A percentile compares a stretch with the other conserved stretches of the same genome.
Evolutionary conservation across 805 yeast species (phyloP).

Genomic region (Candida ficus): DNA sequence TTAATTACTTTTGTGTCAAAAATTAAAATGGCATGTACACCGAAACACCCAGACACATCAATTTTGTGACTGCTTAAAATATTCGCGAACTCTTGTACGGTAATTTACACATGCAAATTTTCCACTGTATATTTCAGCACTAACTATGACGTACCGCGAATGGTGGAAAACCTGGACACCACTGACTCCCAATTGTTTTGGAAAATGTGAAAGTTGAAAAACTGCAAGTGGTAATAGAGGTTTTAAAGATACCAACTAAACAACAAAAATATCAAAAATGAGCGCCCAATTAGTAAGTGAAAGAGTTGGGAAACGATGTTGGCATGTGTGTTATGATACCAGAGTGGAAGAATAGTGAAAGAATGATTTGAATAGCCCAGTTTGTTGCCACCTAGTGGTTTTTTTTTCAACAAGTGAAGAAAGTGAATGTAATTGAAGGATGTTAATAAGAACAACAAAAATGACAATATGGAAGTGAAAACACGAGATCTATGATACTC

Average conservation of each 20-base stretch:
- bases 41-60: slow-evolving; percentile 14
- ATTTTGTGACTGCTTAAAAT: background rate
- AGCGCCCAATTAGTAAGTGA: slow-evolving; percentile 30
- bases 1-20: background rate
- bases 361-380: background rate
- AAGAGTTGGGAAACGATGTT: background rate
- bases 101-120: background rate
- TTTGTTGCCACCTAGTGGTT: background rate
- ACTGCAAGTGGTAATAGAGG: slow-evolving; percentile 1
- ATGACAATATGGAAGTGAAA: background rate
- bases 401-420: slow-evolving; percentile 1
- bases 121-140: slow-evolving; percentile 1
- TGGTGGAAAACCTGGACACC: slow-evolving; percentile 9
- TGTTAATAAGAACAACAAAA: background rate
- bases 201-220: slow-evolving; percentile 9
- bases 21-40: too few species aligned
- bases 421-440: background rate
- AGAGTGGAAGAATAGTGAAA: background rate
- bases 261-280: slow-evolving; percentile 19
- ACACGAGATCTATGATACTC: background rate
- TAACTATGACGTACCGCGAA: background rate
- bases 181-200: slow-evolving; percentile 10
- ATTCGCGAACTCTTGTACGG: background rate
- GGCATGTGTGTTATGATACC: background rate
- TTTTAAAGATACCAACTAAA: slow-evolving; percentile 3